phyloP scores from a whole-genome alignment of 2,329 filamentous ascomycete species.

The Pseudocercospora crystallina region DNA sequence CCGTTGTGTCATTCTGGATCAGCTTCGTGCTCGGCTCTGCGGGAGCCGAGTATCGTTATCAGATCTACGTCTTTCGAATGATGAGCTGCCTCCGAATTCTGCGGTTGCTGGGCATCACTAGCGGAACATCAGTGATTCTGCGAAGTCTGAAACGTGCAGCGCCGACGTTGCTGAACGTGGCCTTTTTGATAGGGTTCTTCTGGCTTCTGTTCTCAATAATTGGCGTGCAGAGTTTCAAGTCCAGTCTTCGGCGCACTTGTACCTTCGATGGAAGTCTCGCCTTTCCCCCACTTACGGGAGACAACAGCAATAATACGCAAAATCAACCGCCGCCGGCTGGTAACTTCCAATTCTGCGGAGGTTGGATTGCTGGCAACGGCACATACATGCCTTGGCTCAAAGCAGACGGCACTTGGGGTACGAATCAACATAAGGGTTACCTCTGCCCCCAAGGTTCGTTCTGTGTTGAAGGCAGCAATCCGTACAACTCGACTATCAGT shows the following conservation, averaged over 20 bases:
- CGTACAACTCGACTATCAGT: constrained; percentile 80
- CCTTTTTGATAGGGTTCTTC: constrained; percentile 93
- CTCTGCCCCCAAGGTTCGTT: constrained; percentile 80
- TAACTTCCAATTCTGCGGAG: constrained; percentile 78
- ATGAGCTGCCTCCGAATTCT: constrained; percentile 91
- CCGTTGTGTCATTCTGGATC: constrained; percentile 93
- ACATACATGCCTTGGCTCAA: constrained; percentile 66
- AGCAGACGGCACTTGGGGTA: constrained; percentile 53
- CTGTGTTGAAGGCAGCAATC: constrained; percentile 77
- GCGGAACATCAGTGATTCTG: constrained; percentile 91
- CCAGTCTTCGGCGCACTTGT: constrained; percentile 50
- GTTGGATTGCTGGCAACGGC: constrained; percentile 65
- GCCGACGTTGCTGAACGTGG: constrained; percentile 85
- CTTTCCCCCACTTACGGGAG: constrained; percentile 33
- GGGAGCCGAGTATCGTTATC: constrained; percentile 66
- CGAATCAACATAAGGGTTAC: constrained; percentile 71
- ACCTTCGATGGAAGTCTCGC: constrained; percentile 47
- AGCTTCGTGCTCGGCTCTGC: constrained; percentile 72
- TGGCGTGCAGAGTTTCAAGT: constrained; percentile 86
- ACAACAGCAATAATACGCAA: constrained; percentile 18
- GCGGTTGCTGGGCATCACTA: constrained; percentile 84
- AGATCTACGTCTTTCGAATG: constrained; percentile 93
- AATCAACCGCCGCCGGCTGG: constrained; percentile 42
- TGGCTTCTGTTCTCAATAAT: constrained; percentile 97
- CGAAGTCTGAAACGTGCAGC: constrained; percentile 94